Base-by-base conservation (phyloP, 495 filamentous ascomycete species). In the Penicillium arizonense region DNA sequence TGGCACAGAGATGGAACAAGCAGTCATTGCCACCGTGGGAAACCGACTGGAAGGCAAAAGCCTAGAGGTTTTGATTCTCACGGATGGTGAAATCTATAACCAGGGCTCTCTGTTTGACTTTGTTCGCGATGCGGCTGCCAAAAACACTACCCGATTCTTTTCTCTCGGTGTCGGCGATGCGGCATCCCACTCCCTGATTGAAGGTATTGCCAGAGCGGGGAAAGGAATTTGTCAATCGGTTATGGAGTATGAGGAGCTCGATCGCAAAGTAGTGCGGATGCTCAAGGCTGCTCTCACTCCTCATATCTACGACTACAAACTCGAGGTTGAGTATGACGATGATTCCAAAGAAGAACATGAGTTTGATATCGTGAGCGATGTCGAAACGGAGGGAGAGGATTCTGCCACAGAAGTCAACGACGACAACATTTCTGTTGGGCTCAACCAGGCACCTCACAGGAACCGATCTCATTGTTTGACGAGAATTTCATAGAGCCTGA, bases 41-140 rank as follows among this genome's bases (percentile, higher is more conserved):
- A 70, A 67, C 20, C 75, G 80, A 28, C 75, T 73, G 57, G 61
- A 56, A 12, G 75, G 82, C 53, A 73, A 82, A 47, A 65, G 79
- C 11, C 69, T 85, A n/a, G 83, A 88, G 46, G 74, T 88, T 2
- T 79, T 91, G 47, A 54, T 90, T 20, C 65, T 89, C 30, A 90
- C 87, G 0, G 87, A 90, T 61, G 87, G 87, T n/a, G 71, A 88
- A 58, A 82, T 87, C 21, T 88, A 79, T 77, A 20, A 78, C 5
- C 81, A 85, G 50, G 47, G 79, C 0, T 5, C n/a, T 0, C 53
- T 90, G 1, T 86, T 88, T 56, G 10, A 47, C 9, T 80, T 83
- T 58, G 67, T 86, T 6, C 51, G 58, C 6, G 53, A 73, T 34
- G 71, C 63, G 35, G 46, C 55, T 26, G 44, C 43, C 8, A 69